Percentiles rank a stretch among this genome's conserved stretches.
Evolutionary conservation across 371 early-diverging fungal species (phyloP).

Genomic region (Sanchytrium tribonematis): DNA sequence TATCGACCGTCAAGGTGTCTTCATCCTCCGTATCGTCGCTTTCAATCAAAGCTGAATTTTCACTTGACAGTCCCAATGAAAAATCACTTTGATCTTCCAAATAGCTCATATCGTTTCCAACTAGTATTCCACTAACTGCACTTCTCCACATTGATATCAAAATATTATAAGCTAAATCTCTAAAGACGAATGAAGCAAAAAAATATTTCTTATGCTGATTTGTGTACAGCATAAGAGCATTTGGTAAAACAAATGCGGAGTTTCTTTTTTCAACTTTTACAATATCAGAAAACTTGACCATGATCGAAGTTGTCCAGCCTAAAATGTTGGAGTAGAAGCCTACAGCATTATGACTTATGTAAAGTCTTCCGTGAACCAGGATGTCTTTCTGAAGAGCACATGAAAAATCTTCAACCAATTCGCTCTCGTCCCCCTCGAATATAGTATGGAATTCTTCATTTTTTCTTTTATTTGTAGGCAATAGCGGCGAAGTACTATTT

Average conservation of each 20-base stretch:
- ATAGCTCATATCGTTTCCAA: too few relatives aligned
- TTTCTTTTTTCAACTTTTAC: conserved; percentile 43
- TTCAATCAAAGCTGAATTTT: too few relatives aligned
- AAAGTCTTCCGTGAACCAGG: conserved; percentile 61
- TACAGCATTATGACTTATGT: conserved; percentile 49
- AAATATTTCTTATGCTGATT: conserved; percentile 30
- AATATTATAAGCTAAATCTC: conserved; percentile 8
- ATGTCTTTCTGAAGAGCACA: conserved; percentile 79
- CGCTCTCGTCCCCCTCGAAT: too few relatives aligned
- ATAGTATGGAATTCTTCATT: too few relatives aligned
- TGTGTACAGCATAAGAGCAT: conserved; percentile 48
- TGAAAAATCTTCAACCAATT: conserved; percentile 48
- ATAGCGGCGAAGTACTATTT: too few relatives aligned
- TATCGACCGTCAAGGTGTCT: too few relatives aligned
- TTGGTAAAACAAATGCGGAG: conserved; percentile 54
- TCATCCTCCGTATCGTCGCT: too few relatives aligned
- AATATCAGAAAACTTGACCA: conserved; percentile 43
- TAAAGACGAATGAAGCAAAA: conserved; percentile 12
- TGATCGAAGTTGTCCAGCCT: conserved; percentile 72
- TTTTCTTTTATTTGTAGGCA: too few relatives aligned
- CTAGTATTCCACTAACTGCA: too few relatives aligned
- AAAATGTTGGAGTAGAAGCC: conserved; percentile 84
- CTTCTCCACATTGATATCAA: conserved; percentile 4
- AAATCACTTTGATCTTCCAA: too few relatives aligned
- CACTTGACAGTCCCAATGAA: too few relatives aligned